Percentiles rank a stretch among this genome's conserved stretches.
phyloP scores from a whole-genome alignment of 129 eudicot species.

The Flaveria sonorensis region DNA sequence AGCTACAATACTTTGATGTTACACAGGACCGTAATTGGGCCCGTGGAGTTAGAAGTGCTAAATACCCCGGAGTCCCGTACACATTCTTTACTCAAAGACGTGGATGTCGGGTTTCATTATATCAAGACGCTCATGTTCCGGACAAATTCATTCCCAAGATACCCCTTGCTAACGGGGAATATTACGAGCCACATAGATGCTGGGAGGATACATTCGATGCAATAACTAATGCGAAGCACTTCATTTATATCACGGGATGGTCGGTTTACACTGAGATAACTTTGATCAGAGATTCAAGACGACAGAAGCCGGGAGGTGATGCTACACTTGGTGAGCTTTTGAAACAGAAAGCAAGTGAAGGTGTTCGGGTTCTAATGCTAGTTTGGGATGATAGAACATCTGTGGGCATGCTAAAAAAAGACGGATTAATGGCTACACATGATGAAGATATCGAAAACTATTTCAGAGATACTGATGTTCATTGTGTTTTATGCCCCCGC shows the following conservation, averaged over 20 bases:
- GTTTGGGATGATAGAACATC: slow-evolving; percentile 78
- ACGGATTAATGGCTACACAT: slow-evolving; percentile 88
- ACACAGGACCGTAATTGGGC: slow-evolving; percentile 62
- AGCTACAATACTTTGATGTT: slow-evolving; percentile 63
- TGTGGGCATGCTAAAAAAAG: slow-evolving; percentile 52
- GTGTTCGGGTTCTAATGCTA: slow-evolving; percentile 69
- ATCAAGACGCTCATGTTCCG: slow-evolving; percentile 76
- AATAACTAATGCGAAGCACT: slow-evolving; percentile 62
- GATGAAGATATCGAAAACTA: slow-evolving; percentile 66
- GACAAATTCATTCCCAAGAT: slow-evolving; percentile 65
- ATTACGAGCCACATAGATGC: slow-evolving; percentile 64
- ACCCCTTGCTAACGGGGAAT: slow-evolving; percentile 59
- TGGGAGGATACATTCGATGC: slow-evolving; percentile 84
- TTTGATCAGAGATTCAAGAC: slow-evolving; percentile 65
- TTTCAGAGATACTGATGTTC: slow-evolving; percentile 56
- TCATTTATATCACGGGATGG: slow-evolving; percentile 78
- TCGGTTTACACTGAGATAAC: slow-evolving; percentile 74
- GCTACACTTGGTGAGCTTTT: slow-evolving; percentile 68
- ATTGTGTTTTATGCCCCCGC: slow-evolving; percentile 76
- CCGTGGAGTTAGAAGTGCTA: slow-evolving; percentile 53
- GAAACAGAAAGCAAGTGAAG: slow-evolving; percentile 70
- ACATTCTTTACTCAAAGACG: slow-evolving; percentile 63
- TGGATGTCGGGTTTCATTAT: slow-evolving; percentile 61
- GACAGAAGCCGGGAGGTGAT: slow-evolving; percentile 68
- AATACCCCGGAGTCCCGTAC: slow-evolving; percentile 77